These are phyloP conservation scores for Smittium culicis DNA, from an alignment of 371 early-diverging fungal species.

Conservation along the genomic window DNA sequence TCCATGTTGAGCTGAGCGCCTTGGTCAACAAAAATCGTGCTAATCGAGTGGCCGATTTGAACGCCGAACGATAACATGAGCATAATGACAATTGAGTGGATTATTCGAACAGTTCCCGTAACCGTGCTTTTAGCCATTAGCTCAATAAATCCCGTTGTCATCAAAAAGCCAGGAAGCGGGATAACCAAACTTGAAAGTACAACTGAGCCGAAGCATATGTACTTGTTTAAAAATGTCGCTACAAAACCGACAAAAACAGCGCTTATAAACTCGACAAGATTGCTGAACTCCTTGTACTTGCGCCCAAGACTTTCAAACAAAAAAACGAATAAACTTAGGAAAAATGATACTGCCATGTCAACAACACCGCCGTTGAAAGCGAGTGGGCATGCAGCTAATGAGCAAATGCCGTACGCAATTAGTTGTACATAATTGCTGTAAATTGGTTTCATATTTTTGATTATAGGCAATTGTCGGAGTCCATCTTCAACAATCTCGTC, in stretches of 20 bases:
- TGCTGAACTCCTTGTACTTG: conserved; percentile 40
- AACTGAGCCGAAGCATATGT: conserved; percentile 44
- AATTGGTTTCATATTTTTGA: conserved; percentile 21
- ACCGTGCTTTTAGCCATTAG: conserved; percentile 65
- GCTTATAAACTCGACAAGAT: conserved; percentile 25
- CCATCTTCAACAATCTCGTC: conserved; percentile 22
- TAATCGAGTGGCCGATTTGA: conserved; percentile 44
- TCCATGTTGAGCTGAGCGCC: conserved; percentile 20
- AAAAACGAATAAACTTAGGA: conserved; percentile 42
- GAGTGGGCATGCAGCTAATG: conserved; percentile 41
- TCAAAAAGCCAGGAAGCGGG: conserved; percentile 53
- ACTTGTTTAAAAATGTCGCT: conserved; percentile 24
- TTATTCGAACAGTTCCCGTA: conserved; percentile 66
- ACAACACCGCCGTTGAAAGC: conserved; percentile 51
- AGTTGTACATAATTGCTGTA: conserved; percentile 27
- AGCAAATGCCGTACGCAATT: conserved; percentile 28
- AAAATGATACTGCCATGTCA: conserved; percentile 40
- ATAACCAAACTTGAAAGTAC: conserved; percentile 48
- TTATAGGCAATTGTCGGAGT: conserved; percentile 14
- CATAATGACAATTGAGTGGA: conserved; percentile 60
- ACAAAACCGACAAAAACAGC: conserved; percentile 38
- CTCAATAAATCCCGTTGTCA: conserved; percentile 69
- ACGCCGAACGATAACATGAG: conserved; percentile 61
- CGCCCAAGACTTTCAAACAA: conserved; percentile 42
- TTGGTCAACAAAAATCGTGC: conserved; percentile 16